These are phyloP conservation scores for Trichoderma sp. DNA, from an alignment of 2,329 filamentous ascomycete species.

Conservation along the genomic window DNA sequence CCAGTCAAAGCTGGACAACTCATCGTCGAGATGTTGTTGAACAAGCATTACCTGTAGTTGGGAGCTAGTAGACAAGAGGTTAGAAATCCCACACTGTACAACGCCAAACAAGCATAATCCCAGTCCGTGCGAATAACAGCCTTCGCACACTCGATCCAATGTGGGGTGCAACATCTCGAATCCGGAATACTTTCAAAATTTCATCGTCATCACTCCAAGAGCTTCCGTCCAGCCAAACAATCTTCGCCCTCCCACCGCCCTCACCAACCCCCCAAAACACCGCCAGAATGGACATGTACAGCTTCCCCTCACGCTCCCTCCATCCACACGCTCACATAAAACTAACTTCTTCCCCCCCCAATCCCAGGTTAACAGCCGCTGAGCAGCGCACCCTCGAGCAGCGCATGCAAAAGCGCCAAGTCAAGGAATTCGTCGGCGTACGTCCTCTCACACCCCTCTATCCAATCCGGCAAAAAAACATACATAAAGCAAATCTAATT, in stretches of 20 bases:
- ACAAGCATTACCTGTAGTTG: not conserved
- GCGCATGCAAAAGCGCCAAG: slow-evolving; percentile 96
- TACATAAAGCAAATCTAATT: not conserved
- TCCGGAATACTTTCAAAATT: slow-evolving; percentile 18
- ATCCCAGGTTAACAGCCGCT: slow-evolving; percentile 59
- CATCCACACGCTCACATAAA: not conserved
- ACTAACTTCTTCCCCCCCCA: not conserved
- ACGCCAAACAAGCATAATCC: not conserved
- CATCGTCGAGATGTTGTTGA: not conserved
- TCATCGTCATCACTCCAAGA: slow-evolving; percentile 18
- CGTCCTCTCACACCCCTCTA: slow-evolving; percentile 39
- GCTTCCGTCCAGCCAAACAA: not conserved
- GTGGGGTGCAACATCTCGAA: slow-evolving; percentile 5
- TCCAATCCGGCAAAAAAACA: not conserved
- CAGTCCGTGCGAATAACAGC: not conserved
- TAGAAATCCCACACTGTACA: not conserved
- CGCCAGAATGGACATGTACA: slow-evolving; percentile 32
- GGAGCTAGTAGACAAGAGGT: not conserved
- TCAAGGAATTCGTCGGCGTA: slow-evolving; percentile 99
- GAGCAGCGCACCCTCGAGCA: slow-evolving; percentile 92
- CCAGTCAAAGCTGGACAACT: not conserved
- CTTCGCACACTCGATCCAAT: not conserved
- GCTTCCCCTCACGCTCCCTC: not conserved
- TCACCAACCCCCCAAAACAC: slow-evolving; percentile 9
- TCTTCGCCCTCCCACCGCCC: not conserved